Evolutionary conservation across 169 alveolate genomes (phyloP), one percentile per base, ranked within the genome.

Genomic region (Eimeria necatrix): DNA sequence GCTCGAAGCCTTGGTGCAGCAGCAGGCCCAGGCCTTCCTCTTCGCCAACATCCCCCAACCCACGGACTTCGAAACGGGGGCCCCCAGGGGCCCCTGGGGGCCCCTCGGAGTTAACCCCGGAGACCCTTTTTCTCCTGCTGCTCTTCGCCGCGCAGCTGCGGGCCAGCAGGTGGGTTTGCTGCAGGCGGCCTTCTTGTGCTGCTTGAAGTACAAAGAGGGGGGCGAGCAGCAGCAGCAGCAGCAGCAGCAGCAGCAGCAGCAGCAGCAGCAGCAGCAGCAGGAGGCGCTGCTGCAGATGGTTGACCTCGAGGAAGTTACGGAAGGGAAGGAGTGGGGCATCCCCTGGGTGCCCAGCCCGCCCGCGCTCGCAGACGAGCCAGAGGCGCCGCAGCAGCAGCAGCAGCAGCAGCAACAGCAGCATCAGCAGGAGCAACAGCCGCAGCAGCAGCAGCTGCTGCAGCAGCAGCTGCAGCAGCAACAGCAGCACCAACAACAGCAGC

Each of bases 11-110:
- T 41, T 76, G 87, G 87, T 76, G 87, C 87, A 76, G 87, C 87
- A 76, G 87, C 87, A 76, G 46, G 87, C 87, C 22, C 87, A 76
- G 24, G 87, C 61, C n/a, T 76, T 76, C 61, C 61, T 76, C 61
- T 76, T 76, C 18, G 87, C 87, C 0, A 14, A 18, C 9, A 14
- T 76, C 24, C 87, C 87, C 10, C 87, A 76, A 26, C 53, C 87
- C 16, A 41, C 87, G 6, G 61, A 76, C 24, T 76, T 73, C n/a
- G 49, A 24, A 5, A 10, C 59, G 56, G 87, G 87, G 64, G 61
- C 41, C 61, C 87, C 26, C 10, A 10, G 41, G 87, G 61, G n/a
- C 51, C 41, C 51, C 18, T 46, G 61, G 87, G 87, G 64, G 32
- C 61, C 87, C 24, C 26, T 76, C 14, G 87, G 61, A 0, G 61